These are phyloP conservation scores for Trichophyton equinum DNA, from an alignment of 2,329 filamentous ascomycete genomes.

Conservation along the genomic window DNA sequence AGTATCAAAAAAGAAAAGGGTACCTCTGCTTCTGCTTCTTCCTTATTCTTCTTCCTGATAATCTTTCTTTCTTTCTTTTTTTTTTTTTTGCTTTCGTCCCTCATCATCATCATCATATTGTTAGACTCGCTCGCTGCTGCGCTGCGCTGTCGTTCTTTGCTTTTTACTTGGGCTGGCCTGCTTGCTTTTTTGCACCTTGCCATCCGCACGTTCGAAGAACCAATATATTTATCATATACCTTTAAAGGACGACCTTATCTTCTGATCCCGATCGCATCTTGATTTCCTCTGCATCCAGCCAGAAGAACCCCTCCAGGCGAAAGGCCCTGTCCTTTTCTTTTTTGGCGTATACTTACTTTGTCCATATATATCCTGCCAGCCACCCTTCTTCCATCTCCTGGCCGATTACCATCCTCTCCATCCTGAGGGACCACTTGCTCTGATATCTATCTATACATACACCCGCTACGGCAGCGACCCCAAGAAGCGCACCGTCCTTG, in stretches of 20 bases:
- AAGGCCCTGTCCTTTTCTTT: neutral
- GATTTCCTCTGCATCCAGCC: neutral
- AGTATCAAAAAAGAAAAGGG: constrained; percentile 1
- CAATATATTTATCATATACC: neutral
- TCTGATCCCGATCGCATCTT: neutral
- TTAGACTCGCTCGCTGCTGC: no score
- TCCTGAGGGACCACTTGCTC: no score
- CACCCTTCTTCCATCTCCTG: neutral
- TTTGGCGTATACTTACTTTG: neutral
- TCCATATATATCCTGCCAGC: neutral
- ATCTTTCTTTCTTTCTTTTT: neutral
- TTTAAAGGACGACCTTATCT: neutral
- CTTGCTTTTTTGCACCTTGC: neutral
- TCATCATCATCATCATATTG: no score
- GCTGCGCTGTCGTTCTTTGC: neutral
- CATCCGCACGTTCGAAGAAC: constrained; percentile 1
- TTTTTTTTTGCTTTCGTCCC: neutral
- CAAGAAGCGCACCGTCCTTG: neutral
- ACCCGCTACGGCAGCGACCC: no score
- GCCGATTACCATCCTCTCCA: neutral
- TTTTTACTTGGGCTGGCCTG: neutral
- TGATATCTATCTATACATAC: neutral
- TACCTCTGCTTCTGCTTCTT: neutral
- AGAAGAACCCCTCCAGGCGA: neutral
- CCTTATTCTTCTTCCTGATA: no score